These are phyloP conservation scores for Aspergillus brasiliensis DNA, from an alignment of 2,329 filamentous ascomycete genomes.

Conservation along the genomic window DNA sequence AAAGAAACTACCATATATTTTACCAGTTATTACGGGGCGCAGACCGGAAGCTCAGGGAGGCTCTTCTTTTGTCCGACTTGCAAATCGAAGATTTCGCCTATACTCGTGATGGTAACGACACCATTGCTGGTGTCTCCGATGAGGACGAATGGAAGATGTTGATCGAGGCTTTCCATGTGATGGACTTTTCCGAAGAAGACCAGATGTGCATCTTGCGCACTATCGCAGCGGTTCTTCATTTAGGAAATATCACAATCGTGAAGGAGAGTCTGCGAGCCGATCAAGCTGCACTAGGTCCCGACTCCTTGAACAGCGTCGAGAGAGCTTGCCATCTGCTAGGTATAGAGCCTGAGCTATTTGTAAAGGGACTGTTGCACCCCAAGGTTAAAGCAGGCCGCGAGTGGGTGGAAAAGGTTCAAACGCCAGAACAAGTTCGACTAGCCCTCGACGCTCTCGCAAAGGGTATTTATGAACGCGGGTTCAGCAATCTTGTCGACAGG, in stretches of 20 bases:
- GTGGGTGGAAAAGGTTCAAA: slow-evolving; percentile 98
- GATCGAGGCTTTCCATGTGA: slow-evolving; percentile 89
- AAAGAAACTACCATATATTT: slow-evolving; percentile 96
- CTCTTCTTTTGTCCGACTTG: slow-evolving; percentile 73
- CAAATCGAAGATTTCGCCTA: slow-evolving; percentile 89
- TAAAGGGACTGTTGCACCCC: slow-evolving; percentile 86
- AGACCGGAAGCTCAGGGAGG: slow-evolving; percentile 69
- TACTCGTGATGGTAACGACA: slow-evolving; percentile 86
- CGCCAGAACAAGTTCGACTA: slow-evolving; percentile 90
- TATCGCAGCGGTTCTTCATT: slow-evolving; percentile 85
- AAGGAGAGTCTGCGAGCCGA: slow-evolving; percentile 91
- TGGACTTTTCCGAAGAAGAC: slow-evolving; percentile 87
- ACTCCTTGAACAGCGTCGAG: slow-evolving; percentile 72
- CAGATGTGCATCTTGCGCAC: slow-evolving; percentile 82
- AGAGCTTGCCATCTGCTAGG: slow-evolving; percentile 83
- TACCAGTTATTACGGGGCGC: slow-evolving; percentile 92
- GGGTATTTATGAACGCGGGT: slow-evolving; percentile 95
- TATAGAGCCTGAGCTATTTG: slow-evolving; percentile 79
- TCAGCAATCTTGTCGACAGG: slow-evolving; percentile 85
- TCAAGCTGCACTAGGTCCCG: slow-evolving; percentile 78
- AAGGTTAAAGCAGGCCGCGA: slow-evolving; percentile 93
- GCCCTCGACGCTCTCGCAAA: slow-evolving; percentile 90
- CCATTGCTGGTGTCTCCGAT: slow-evolving; percentile 87
- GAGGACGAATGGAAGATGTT: slow-evolving; percentile 84
- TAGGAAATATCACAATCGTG: slow-evolving; percentile 86